phyloP scores from a whole-genome alignment of 805 yeast species.

The Sungouiella blattae region DNA sequence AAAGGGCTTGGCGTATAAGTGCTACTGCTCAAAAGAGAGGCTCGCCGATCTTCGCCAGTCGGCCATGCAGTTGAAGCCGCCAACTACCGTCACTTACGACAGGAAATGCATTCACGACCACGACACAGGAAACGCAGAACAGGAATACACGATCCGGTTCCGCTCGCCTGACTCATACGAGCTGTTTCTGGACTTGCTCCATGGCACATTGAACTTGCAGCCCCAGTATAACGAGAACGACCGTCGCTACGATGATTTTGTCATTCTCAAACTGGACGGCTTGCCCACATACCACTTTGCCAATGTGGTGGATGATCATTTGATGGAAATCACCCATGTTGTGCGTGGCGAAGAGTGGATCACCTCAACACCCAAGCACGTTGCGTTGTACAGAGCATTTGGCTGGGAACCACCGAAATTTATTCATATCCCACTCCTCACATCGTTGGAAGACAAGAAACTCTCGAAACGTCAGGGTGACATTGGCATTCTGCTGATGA shows the following conservation, averaged over 20 bases:
- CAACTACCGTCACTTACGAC: conserved; percentile 90
- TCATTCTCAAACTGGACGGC: conserved; percentile 87
- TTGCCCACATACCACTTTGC: conserved; percentile 97
- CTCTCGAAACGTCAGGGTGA: conserved; percentile 85
- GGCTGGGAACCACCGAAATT: conserved; percentile 81
- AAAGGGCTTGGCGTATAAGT: conserved; percentile 75
- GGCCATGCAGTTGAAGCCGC: conserved; percentile 75
- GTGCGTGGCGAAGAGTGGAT: conserved; percentile 98
- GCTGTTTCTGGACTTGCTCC: conserved; percentile 65
- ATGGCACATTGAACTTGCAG: conserved; percentile 73
- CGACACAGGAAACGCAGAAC: conserved; percentile 25
- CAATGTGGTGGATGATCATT: conserved; percentile 89
- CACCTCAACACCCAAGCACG: conserved; percentile 91
- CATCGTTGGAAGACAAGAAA: conserved; percentile 69
- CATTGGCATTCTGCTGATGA: conserved; percentile 60
- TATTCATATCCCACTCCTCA: conserved; percentile 86
- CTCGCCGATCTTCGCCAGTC: conserved; percentile 63
- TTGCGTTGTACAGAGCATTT: conserved; percentile 80
- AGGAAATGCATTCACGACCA: conserved; percentile 61
- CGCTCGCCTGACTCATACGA: conserved; percentile 73
- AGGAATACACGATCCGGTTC: conserved; percentile 61
- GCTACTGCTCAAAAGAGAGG: conserved; percentile 82
- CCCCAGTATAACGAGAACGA: conserved; percentile 72
- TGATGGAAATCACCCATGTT: conserved; percentile 91
- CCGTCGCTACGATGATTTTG: conserved; percentile 83